Evolutionary conservation across 108 stramenopile genomes (phyloP).

Genomic region (Cyclostephanos invisitatus): DNA sequence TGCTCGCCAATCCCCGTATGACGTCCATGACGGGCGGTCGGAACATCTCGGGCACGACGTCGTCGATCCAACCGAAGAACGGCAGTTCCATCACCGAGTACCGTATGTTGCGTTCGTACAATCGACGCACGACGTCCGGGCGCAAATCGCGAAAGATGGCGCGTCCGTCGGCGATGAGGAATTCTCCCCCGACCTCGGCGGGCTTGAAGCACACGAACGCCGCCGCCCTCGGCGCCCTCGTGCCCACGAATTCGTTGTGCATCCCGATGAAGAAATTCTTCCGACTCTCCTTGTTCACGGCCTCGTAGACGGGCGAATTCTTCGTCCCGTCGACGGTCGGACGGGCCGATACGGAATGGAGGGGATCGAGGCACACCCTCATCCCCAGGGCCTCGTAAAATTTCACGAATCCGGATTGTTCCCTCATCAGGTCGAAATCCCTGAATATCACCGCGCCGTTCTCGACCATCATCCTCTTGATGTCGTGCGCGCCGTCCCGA

Average conservation of each 20-base stretch:
- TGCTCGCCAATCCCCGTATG: slow-evolving; percentile 64
- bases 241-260: slow-evolving; percentile 94
- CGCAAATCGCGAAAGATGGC: slow-evolving; percentile 78
- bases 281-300: slow-evolving; percentile 89
- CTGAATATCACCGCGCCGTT: slow-evolving; percentile 82
- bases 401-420: slow-evolving; percentile 77
- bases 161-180: slow-evolving; percentile 86
- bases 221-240: slow-evolving; percentile 85
- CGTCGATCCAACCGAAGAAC: slow-evolving; percentile 84
- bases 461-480: slow-evolving; percentile 71
- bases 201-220: slow-evolving; percentile 92
- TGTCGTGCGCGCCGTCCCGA: slow-evolving; percentile 63
- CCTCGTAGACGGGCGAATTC: slow-evolving; percentile 85
- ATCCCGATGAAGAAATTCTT: slow-evolving; percentile 93
- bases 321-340: slow-evolving; percentile 86
- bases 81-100: slow-evolving; percentile 91
- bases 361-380: slow-evolving; percentile 85
- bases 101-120: slow-evolving; percentile 81
- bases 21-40: too few relatives aligned
- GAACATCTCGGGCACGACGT: too few relatives aligned
- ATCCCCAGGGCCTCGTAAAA: slow-evolving; percentile 81
- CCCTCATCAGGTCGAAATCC: slow-evolving; percentile 84
- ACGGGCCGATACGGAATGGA: slow-evolving; percentile 82
- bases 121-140: slow-evolving; percentile 66
- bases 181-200: slow-evolving; percentile 88